Percentiles rank a stretch among this genome's conserved stretches.
phyloP scores from a whole-genome alignment of 139 green algal genomes.

The Coelastrella sp. region DNA sequence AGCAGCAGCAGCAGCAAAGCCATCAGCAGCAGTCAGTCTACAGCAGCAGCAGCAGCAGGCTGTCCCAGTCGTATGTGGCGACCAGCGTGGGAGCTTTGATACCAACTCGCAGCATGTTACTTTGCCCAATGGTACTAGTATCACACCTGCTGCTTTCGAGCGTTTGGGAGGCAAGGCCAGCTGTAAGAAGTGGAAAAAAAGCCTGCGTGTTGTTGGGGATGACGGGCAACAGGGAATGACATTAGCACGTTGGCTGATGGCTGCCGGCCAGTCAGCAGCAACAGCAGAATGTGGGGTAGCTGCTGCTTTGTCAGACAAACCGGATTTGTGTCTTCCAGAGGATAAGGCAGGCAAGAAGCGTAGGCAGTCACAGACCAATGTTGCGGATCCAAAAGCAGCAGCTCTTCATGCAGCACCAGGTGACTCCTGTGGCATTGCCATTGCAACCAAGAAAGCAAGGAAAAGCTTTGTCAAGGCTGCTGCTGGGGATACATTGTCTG shows the following conservation, averaged over 20 bases:
- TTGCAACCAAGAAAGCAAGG: no score
- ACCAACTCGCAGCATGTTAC: background rate
- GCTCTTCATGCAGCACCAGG: background rate
- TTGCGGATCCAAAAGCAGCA: background rate
- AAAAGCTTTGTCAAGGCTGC: no score
- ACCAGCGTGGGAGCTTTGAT: background rate
- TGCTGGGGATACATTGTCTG: no score
- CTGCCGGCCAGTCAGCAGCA: background rate
- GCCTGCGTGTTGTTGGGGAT: background rate
- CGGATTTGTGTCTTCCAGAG: no score
- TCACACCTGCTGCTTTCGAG: background rate
- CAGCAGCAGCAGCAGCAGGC: slow-evolving; percentile 10
- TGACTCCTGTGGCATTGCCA: background rate
- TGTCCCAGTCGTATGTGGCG: background rate
- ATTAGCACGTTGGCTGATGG: background rate
- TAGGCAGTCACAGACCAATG: background rate
- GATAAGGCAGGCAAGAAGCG: background rate
- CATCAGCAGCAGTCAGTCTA: background rate
- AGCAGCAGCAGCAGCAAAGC: background rate
- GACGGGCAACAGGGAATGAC: background rate
- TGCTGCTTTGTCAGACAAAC: no score
- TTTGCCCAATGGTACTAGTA: background rate
- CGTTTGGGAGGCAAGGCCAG: background rate
- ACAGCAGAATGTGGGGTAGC: background rate
- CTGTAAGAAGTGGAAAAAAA: slow-evolving; percentile 21